phyloP scores from a whole-genome alignment of 176 grass and related monocot species.

The Lolium rigidum region DNA sequence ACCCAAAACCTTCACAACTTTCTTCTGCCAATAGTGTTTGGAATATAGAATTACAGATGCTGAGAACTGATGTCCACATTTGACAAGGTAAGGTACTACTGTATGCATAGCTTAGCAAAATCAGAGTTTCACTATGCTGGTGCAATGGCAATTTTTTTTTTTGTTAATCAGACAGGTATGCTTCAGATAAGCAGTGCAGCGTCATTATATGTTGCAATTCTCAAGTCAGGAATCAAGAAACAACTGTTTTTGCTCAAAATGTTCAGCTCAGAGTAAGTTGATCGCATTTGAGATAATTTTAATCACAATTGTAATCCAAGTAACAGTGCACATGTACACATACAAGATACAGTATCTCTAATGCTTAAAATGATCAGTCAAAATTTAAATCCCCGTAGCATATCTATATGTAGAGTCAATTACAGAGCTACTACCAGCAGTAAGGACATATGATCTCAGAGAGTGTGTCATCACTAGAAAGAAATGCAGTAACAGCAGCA shows the following conservation, averaged over 20 bases:
- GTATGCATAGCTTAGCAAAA: neutral
- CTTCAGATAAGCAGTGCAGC: neutral
- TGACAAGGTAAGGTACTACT: slow-evolving; percentile 29
- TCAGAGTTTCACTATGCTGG: neutral
- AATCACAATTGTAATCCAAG: neutral
- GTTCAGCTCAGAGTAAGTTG: neutral
- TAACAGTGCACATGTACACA: neutral
- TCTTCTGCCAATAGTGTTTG: slow-evolving; percentile 2
- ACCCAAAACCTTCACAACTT: slow-evolving; percentile 57
- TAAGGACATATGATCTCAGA: neutral
- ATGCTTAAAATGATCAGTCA: neutral
- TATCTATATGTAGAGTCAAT: neutral
- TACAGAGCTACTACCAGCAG: slow-evolving; percentile 2
- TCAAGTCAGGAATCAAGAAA: neutral
- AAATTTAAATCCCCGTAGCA: neutral
- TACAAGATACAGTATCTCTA: neutral
- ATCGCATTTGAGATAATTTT: neutral
- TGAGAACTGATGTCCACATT: slow-evolving; percentile 27
- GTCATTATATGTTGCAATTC: neutral
- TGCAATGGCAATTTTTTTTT: neutral
- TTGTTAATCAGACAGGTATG: neutral
- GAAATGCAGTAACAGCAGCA: neutral
- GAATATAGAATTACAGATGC: slow-evolving; percentile 21
- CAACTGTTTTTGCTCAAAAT: neutral
- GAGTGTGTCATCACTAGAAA: neutral